Evolutionary conservation across 139 green algal species (phyloP), one percentile per base, ranked within the genome.

Genomic region (Chlamydomonas schloesseri): DNA sequence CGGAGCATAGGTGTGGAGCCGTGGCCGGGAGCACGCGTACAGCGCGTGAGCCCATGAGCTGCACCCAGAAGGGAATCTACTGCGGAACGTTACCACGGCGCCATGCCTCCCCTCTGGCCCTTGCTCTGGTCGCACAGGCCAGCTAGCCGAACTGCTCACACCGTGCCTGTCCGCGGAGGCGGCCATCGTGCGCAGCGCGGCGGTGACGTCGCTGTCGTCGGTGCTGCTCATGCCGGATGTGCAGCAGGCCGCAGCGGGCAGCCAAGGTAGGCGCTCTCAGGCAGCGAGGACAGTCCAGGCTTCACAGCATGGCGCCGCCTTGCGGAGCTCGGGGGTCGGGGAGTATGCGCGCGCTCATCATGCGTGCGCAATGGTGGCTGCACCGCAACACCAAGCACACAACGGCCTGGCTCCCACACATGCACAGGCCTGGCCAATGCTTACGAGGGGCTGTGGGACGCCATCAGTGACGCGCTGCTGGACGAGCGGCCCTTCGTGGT

Each of bases 401-500:
- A n/a, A n/a, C n/a, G n/a, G n/a, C n/a, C n/a, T n/a, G n/a, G n/a
- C n/a, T n/a, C n/a, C n/a, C n/a, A n/a, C n/a, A 50, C 8, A 8
- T 50, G 42, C 15, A 26, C 76, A 89, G 87, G 71, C 37, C 64
- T 88, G 1, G 87, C 87, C 14, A 81, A 83, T 21, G 24, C 70
- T 0, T 84, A 76, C 62, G 71, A 88, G 75, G 64, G 70, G 10
- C 74, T 82, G 26, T 91, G 87, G 87, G 67, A 82, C 18, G 64
- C 42, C 21, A 11, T 91, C 26, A 64, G 67, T 21, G 87, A 91
- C 75, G 46, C 69, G 14, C 67, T 91, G 53, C 81, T 91, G 81
- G 87, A 91, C 71, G 87, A 91, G 20, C 60, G 82, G 29, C 73
- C 87, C 23, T 62, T 73, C 47, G 74, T 80, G 37, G 81, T 88